phyloP scores from a whole-genome alignment of 805 yeast genomes.

The Ogataea zsoltii region DNA sequence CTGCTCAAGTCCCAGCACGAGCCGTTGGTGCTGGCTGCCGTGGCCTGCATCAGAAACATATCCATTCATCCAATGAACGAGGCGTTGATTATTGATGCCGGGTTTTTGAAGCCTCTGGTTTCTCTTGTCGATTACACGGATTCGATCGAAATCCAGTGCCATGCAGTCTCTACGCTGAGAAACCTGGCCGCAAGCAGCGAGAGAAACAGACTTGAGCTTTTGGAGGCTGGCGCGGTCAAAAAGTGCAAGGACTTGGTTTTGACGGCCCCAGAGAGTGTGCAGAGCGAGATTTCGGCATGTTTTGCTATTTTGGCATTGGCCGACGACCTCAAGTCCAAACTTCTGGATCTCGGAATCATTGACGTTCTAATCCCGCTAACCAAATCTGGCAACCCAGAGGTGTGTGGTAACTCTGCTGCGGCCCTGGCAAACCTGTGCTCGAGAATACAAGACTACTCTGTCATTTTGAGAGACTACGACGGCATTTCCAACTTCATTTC shows the following conservation, averaged over 20 bases:
- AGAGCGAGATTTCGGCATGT: slow-evolving; percentile 95
- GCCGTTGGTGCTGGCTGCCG: slow-evolving; percentile 92
- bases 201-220: slow-evolving; percentile 84
- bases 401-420: slow-evolving; percentile 97
- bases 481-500: slow-evolving; percentile 85
- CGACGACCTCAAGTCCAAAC: slow-evolving; percentile 85
- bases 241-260: slow-evolving; percentile 88
- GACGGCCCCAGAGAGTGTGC: slow-evolving; percentile 86
- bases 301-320: slow-evolving; percentile 96
- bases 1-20: slow-evolving; percentile 86
- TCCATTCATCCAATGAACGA: slow-evolving; percentile 97
- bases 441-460: slow-evolving; percentile 79
- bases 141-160: slow-evolving; percentile 96
- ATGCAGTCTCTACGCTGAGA: slow-evolving; percentile 93
- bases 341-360: slow-evolving; percentile 80
- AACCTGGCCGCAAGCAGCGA: slow-evolving; percentile 96
- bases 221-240: slow-evolving; percentile 94
- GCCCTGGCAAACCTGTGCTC: slow-evolving; percentile 95
- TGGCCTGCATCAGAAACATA: slow-evolving; percentile 96
- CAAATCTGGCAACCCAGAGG: slow-evolving; percentile 83
- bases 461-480: slow-evolving; percentile 81
- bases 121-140: slow-evolving; percentile 79
- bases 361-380: slow-evolving; percentile 92
- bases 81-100: slow-evolving; percentile 93
- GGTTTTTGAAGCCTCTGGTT: slow-evolving; percentile 90